These are phyloP conservation scores for Euphorbia corollata DNA, from an alignment of 441 rosid genomes.

Conservation along the genomic window DNA sequence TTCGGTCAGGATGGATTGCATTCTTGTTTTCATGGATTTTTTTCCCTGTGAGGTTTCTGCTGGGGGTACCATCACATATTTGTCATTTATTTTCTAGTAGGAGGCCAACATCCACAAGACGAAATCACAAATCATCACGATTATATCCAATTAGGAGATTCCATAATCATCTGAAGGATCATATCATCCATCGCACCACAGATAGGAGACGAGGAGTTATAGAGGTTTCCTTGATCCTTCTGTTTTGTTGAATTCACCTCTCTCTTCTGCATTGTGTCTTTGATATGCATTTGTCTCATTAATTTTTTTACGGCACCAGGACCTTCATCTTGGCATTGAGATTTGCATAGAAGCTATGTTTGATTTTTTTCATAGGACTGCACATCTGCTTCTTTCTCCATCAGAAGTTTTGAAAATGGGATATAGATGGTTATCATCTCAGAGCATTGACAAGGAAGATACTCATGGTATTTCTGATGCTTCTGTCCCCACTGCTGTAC, in stretches of 20 bases:
- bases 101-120: slow-evolving; percentile 28
- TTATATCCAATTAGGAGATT: slow-evolving; percentile 35
- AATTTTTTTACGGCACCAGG: slow-evolving; percentile 39
- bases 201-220: slow-evolving; percentile 93
- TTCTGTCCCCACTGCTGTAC: slow-evolving; percentile 42
- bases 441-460: slow-evolving; percentile 20
- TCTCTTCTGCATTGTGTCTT: not conserved
- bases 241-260: slow-evolving; percentile 1
- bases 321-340: slow-evolving; percentile 90
- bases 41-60: slow-evolving; percentile 46
- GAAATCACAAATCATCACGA: slow-evolving; percentile 31
- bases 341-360: slow-evolving; percentile 73
- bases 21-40: slow-evolving; percentile 56
- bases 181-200: slow-evolving; percentile 62
- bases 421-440: slow-evolving; percentile 46
- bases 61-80: slow-evolving; percentile 43
- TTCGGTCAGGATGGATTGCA: slow-evolving; percentile 40
- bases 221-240: slow-evolving; percentile 47
- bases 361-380: slow-evolving; percentile 68
- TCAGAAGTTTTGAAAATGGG: slow-evolving; percentile 37
- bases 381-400: slow-evolving; percentile 70
- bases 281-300: slow-evolving; percentile 11
- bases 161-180: slow-evolving; percentile 40
- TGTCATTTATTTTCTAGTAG: slow-evolving; percentile 32
- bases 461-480: slow-evolving; percentile 26